phyloP scores from a whole-genome alignment of 345 rosid genomes.

The Eucalyptus pauciflora region DNA sequence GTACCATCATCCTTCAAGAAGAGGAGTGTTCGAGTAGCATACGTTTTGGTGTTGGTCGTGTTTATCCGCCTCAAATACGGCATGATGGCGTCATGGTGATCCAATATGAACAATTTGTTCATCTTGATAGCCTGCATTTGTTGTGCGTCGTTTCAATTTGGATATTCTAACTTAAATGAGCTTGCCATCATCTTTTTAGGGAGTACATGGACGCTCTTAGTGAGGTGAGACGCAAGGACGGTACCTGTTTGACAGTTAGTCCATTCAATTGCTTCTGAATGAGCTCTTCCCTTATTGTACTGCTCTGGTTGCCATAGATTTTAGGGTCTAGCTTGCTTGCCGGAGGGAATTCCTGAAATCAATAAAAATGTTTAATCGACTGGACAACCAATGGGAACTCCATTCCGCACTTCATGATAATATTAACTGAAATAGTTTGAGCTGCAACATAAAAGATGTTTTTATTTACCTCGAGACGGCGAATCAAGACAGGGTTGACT shows the following conservation, averaged over 20 bases:
- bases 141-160: background rate
- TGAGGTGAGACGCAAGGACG: background rate
- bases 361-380: background rate
- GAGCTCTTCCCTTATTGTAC: background rate
- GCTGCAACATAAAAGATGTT: background rate
- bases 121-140: conserved; percentile 39
- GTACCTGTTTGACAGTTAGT: conserved; percentile 35
- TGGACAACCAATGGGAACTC: background rate
- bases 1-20: conserved; percentile 62
- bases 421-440: background rate
- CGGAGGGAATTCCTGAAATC: conserved; percentile 48
- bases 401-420: background rate
- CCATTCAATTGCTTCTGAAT: conserved; percentile 51
- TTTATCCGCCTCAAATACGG: conserved; percentile 57
- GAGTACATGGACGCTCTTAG: background rate
- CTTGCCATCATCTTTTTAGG: background rate
- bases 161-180: background rate
- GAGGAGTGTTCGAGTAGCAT: conserved; percentile 56
- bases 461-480: background rate
- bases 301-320: background rate
- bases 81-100: conserved; percentile 26
- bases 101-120: conserved; percentile 44
- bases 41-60: conserved; percentile 42
- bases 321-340: background rate
- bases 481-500: background rate